Evolutionary conservation across 106 monocot genomes (phyloP), one percentile per base, ranked within the genome.

Genomic region (Dendrobium nobile): DNA sequence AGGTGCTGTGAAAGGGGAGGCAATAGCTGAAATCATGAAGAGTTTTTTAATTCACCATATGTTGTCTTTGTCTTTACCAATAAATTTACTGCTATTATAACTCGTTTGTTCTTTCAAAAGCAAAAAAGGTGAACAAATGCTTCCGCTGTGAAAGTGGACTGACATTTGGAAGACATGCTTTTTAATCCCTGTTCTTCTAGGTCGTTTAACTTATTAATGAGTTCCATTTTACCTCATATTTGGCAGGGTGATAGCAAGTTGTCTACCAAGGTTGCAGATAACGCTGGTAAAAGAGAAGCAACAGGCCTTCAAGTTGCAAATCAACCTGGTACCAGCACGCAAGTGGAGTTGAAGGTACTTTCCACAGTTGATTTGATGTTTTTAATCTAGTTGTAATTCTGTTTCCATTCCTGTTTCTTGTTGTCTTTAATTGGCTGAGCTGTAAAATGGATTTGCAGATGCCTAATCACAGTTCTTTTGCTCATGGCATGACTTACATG

Each of bases 161-260:
- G 61, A 51, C 61, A 61, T 61, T 61, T 61, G 61, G n/a, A 61
- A 4, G n/a, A 22, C n/a, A 4, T 22, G 13, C 18, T 61, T n/a
- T 22, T 61, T 22, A 9, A n/a, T 61, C 5, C 22, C 20, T 22
- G n/a, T 61, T n/a, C 61, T 51, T n/a, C 61, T 61, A 19, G 19
- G 61, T 61, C 61, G 22, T 61, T 61, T 61, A 22, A 61, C 22
- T 22, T 61, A 1, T 61, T 61, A n/a, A 61, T 61, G 7, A 22
- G 4, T 61, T 61, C 20, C 27, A 44, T 76, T 44, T 47, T 76
- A 9, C 26, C 51, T 76, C 76, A 76, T 76, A 1, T 10, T 22
- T 76, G 22, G 2, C 28, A 76, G 76, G 76, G 76, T 47, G 76
- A 76, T 76, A 76, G 6, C 76, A 76, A 76, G 22, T 3, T 51